Evolutionary conservation across 768 basidiomycete species (phyloP), one percentile per base, ranked within the genome.

Genomic region (Phlebiopsis gigantea): DNA sequence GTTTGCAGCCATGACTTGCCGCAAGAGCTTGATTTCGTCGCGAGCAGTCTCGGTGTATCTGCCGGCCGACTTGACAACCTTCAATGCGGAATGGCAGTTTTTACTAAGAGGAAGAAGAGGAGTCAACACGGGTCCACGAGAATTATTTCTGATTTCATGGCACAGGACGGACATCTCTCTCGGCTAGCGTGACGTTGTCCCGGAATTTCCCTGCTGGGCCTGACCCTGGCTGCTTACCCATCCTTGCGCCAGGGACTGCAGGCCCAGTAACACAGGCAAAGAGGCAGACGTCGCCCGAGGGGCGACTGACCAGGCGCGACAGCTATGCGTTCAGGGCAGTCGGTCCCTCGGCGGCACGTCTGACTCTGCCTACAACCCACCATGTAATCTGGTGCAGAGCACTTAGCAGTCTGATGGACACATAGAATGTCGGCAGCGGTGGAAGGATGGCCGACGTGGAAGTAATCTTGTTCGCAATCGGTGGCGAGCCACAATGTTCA

Each of bases 21-120:
- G 82, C 41, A 94, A 80, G 30, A 98, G 81, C 69, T 93, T 91
- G 71, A 98, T 98, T 74, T 98, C 96, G 70, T 98, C 96, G 50
- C 88, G 82, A 26, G 96, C 96, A 4, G 96, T 98, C 69, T 98
- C 95, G 58, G 93, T 91, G 73, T 98, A 98, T 62, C 94, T 87
- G 22, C 85, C 84, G 21, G 93, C 95, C 26, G 94, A 96, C 73
- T 96, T 96, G 72, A 95, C 91, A 55, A 97, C 87, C 71, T 97
- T 97, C 68, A 97, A 82, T 15, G 93, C 93, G 45, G 92, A 92
- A 71, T 94, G 93, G 42, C 81, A 77, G 29, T 80, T 78, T 43
- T 79, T 76, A 6, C 93, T 95, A 63, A 8, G 19, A 26, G n/a
- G 51, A 39, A 4, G 25, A 44, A 39, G 34, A 14, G 39, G 19